Evolutionary conservation across 2,329 filamentous ascomycete genomes (phyloP).

Genomic region (Arthrobotrys sphaeroides): DNA sequence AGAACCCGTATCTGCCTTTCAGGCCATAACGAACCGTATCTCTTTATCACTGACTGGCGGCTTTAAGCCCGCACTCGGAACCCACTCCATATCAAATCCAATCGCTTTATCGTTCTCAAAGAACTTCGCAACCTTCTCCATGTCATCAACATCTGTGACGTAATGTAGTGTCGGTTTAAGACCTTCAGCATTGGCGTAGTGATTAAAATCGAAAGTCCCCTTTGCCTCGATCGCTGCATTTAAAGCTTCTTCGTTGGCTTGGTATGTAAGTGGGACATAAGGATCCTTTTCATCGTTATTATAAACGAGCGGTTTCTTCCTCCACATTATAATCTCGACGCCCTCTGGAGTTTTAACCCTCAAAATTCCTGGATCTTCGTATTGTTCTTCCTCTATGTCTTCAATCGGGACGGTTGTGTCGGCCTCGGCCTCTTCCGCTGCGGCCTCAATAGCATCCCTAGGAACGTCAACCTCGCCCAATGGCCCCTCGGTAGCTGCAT

Average conservation of each 20-base stretch:
- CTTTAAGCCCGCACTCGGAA: conserved; percentile 59
- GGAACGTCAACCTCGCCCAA: background rate
- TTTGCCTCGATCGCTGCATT: conserved; percentile 12
- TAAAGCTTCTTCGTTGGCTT: conserved; percentile 7
- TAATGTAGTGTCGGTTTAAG: conserved; percentile 77
- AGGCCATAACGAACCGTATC: conserved; percentile 12
- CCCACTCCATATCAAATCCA: conserved; percentile 94
- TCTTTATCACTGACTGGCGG: conserved; percentile 52
- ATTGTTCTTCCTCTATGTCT: background rate
- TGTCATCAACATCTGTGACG: conserved; percentile 73
- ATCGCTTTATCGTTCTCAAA: conserved; percentile 76
- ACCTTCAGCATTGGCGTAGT: conserved; percentile 27
- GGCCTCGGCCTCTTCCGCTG: background rate
- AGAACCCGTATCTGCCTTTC: conserved; percentile 56
- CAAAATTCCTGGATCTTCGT: conserved; percentile 33
- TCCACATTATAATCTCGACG: conserved; percentile 34
- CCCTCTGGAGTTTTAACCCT: conserved; percentile 44
- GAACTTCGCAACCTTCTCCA: conserved; percentile 72
- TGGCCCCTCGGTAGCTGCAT: background rate
- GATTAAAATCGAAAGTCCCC: conserved; percentile 5
- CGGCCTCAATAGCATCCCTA: conserved; percentile 18
- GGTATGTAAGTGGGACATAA: conserved; percentile 3
- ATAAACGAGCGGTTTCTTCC: conserved; percentile 41
- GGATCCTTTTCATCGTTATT: conserved; percentile 28
- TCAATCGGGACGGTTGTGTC: conserved; percentile 1